A percentile compares a stretch with the other conserved stretches of the same genome.
These are phyloP conservation scores for Solanum chilense DNA, from an alignment of 257 asterid species.

Conservation along the genomic window DNA sequence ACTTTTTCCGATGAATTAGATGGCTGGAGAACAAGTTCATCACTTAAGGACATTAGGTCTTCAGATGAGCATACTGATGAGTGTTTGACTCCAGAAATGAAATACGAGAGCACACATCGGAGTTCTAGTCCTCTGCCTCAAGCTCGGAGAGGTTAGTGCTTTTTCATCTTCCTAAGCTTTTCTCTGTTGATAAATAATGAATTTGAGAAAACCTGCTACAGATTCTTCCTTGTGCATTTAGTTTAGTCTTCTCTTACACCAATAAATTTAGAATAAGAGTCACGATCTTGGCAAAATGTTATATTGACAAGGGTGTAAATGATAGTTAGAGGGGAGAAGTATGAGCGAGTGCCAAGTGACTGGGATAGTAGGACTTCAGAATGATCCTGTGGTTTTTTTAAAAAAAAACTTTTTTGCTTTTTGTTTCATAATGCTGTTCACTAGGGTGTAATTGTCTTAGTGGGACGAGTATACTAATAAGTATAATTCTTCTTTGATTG, in stretches of 20 bases:
- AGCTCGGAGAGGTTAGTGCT: constrained; percentile 36
- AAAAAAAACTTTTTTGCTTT: not conserved
- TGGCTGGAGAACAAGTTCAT: constrained; percentile 10
- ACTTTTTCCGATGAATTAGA: constrained; percentile 6
- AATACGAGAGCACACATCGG: constrained; percentile 3
- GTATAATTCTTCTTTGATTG: not conserved
- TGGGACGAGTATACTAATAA: not conserved
- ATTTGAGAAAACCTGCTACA: not conserved
- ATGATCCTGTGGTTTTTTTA: not conserved
- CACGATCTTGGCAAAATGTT: not conserved
- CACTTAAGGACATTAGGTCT: constrained; percentile 9
- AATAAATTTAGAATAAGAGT: not conserved
- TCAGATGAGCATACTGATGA: constrained; percentile 32
- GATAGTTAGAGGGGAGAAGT: not conserved
- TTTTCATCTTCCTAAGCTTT: not conserved
- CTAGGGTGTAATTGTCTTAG: not conserved
- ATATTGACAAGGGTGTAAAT: not conserved
- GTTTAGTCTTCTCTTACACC: not conserved
- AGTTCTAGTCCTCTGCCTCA: constrained; percentile 30
- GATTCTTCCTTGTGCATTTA: not conserved
- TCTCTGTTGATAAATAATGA: not conserved
- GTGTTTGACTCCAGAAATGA: constrained; percentile 34
- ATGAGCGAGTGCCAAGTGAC: not conserved
- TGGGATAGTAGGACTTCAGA: not conserved
- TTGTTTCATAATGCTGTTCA: not conserved